These are phyloP conservation scores for Plasmodium falciparum DNA, from an alignment of 169 alveolate genomes.

Conservation along the genomic window DNA sequence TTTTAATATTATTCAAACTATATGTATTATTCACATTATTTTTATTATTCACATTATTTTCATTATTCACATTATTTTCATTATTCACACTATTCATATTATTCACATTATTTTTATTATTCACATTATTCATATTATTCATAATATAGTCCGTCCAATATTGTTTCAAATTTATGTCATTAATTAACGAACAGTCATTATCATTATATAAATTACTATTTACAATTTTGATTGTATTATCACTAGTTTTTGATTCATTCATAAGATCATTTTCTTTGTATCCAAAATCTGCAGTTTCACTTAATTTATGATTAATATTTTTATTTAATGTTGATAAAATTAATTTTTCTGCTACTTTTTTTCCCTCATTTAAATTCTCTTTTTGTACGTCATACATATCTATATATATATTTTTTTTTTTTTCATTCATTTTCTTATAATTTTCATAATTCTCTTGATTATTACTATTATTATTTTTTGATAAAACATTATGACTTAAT, in stretches of 20 bases:
- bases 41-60: conserved; percentile 24
- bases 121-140: not conserved
- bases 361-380: not conserved
- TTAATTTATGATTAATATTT: conserved; percentile 14
- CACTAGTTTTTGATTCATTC: conserved; percentile 22
- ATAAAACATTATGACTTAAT: too few relatives aligned
- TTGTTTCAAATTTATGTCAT: not conserved
- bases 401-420: not conserved
- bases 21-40: not conserved
- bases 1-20: conserved; percentile 32
- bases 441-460: too few relatives aligned
- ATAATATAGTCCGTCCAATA: not conserved
- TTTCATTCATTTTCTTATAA: too few relatives aligned
- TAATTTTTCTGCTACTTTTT: not conserved
- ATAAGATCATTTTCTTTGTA: conserved; percentile 17
- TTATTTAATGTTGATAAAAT: not conserved
- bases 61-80: not conserved
- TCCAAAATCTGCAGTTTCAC: conserved; percentile 77
- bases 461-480: too few relatives aligned
- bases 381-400: not conserved
- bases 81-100: not conserved
- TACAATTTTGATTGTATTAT: conserved; percentile 3
- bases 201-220: not conserved
- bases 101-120: conserved; percentile 1
- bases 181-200: not conserved